These are phyloP conservation scores for Trichoderma cornu-damae DNA, from an alignment of 2,329 filamentous ascomycete species.

Conservation along the genomic window DNA sequence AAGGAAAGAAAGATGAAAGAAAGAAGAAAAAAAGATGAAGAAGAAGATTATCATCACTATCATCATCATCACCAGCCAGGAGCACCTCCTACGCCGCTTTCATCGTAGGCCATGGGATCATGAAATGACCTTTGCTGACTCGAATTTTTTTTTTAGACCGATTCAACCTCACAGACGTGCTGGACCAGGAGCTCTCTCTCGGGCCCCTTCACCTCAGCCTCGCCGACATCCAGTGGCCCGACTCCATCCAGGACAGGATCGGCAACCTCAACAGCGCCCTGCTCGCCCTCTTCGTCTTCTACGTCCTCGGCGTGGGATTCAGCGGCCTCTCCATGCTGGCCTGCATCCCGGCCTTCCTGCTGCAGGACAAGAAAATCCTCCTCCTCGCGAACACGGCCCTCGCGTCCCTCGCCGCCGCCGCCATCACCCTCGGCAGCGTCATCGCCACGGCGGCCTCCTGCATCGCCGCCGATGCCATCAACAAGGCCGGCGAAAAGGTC, in stretches of 20 bases:
- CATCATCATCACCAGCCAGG: too few relatives aligned
- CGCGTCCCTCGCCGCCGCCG: slow-evolving; percentile 33
- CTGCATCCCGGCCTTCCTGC: slow-evolving; percentile 34
- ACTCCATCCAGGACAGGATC: slow-evolving; percentile 43
- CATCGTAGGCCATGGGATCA: too few relatives aligned
- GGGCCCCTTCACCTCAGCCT: slow-evolving; percentile 43
- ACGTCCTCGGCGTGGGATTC: slow-evolving; percentile 40
- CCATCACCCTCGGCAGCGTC: slow-evolving; percentile 40
- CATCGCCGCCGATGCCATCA: slow-evolving; percentile 39
- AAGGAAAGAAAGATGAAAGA: too few relatives aligned
- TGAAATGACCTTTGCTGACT: neutral
- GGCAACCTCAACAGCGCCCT: slow-evolving; percentile 47
- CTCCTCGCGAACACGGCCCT: slow-evolving; percentile 36
- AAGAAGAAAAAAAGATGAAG: too few relatives aligned
- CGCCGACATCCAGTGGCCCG: slow-evolving; percentile 42
- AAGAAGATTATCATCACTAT: too few relatives aligned
- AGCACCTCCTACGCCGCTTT: too few relatives aligned
- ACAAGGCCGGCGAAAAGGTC: slow-evolving; percentile 39
- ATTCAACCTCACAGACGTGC: slow-evolving; percentile 44
- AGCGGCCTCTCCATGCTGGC: slow-evolving; percentile 41
- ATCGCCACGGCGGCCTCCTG: slow-evolving; percentile 39
- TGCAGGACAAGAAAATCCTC: slow-evolving; percentile 26
- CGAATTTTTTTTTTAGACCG: slow-evolving; percentile 25
- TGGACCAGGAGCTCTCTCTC: slow-evolving; percentile 43
- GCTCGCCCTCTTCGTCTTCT: slow-evolving; percentile 45